Percentiles rank a stretch among this genome's conserved stretches.
These are phyloP conservation scores for Antitrichia curtipendula DNA, from an alignment of 225 moss, liverwort and hornwort genomes.

Conservation along the genomic window DNA sequence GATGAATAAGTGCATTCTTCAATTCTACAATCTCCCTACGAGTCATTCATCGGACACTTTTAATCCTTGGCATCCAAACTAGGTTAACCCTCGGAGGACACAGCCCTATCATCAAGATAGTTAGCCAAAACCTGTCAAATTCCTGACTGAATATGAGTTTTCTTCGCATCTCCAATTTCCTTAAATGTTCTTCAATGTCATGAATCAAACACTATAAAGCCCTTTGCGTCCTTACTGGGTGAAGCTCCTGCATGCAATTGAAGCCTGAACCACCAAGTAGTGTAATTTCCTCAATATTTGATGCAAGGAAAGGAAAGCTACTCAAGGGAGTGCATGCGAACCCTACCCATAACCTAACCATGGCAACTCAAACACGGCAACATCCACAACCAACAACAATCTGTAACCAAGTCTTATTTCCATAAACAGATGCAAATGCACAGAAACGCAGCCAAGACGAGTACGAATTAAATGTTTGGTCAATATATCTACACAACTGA, in stretches of 20 bases:
- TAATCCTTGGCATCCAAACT: not conserved
- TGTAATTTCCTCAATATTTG: not conserved
- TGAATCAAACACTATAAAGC: not conserved
- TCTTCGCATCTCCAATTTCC: no score
- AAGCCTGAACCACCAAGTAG: not conserved
- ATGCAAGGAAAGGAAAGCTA: no score
- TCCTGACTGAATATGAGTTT: not conserved
- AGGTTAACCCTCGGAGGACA: not conserved
- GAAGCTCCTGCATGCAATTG: not conserved
- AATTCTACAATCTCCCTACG: not conserved
- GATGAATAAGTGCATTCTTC: not conserved
- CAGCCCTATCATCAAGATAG: not conserved
- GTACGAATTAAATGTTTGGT: not conserved
- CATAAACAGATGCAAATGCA: not conserved
- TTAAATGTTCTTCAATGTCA: not conserved
- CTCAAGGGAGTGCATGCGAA: not conserved
- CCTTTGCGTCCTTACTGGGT: not conserved
- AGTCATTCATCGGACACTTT: not conserved
- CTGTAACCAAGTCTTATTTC: not conserved
- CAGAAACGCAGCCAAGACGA: not conserved
- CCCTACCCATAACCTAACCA: not conserved
- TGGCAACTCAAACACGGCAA: not conserved
- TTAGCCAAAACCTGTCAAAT: not conserved
- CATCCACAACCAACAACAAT: not conserved
- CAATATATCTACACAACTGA: not conserved